Conservation (phyloP, 2,329 filamentous ascomycete species). For the Hymenoscyphus fraxineus region DNA sequence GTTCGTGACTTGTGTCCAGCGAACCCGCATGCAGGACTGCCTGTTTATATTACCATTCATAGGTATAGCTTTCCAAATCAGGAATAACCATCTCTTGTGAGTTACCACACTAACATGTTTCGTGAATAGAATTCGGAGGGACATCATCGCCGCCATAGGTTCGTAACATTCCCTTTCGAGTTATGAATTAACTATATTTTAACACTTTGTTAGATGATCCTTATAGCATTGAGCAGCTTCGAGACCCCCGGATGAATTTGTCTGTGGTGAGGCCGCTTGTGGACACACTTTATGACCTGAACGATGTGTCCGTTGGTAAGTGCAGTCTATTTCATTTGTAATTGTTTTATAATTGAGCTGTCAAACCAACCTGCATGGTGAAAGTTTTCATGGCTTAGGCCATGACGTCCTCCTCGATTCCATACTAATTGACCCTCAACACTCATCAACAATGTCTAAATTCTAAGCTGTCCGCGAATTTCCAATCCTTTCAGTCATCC, state of each 20-base stretch:
- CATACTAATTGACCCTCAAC: too few relatives aligned
- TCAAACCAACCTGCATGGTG: background rate
- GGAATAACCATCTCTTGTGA: background rate
- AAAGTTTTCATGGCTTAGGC: too few relatives aligned
- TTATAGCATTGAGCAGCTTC: slow-evolving; percentile 70
- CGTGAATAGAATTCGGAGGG: slow-evolving; percentile 49
- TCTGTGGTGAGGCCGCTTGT: slow-evolving; percentile 74
- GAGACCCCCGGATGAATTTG: slow-evolving; percentile 73
- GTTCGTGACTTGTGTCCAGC: slow-evolving; percentile 25
- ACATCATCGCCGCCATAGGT: slow-evolving; percentile 61
- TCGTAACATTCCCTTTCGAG: slow-evolving; percentile 38
- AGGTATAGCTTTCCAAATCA: slow-evolving; percentile 37
- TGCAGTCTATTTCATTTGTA: slow-evolving; percentile 4
- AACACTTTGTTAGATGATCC: slow-evolving; percentile 48
- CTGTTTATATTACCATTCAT: slow-evolving; percentile 76
- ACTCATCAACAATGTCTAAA: too few relatives aligned
- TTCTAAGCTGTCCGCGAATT: too few relatives aligned
- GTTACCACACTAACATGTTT: background rate
- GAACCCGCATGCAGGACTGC: slow-evolving; percentile 44
- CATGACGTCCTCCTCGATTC: too few relatives aligned
- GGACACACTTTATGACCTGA: slow-evolving; percentile 74
- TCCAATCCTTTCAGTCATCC: too few relatives aligned
- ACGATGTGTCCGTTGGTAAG: slow-evolving; percentile 73
- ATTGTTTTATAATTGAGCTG: background rate
- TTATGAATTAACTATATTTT: background rate